Conservation (phyloP, 768 basidiomycete genomes). For the Lactarius evosmus region DNA sequence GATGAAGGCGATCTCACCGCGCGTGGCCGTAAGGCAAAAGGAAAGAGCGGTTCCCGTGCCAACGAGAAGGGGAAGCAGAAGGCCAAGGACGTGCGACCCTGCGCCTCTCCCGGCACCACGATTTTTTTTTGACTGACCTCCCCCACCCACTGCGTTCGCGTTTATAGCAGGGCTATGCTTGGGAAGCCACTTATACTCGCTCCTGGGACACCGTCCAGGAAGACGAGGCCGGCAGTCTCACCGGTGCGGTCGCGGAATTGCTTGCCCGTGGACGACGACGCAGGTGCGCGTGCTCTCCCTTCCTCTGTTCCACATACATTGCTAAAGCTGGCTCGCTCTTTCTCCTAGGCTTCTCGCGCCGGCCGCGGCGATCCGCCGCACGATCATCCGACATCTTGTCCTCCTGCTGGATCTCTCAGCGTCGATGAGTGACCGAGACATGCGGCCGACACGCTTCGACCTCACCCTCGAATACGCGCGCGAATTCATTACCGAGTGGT, state of each 20-base stretch:
- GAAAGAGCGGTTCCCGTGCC: conserved; percentile 1
- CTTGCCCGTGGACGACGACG: conserved; percentile 82
- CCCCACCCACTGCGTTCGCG: not conserved
- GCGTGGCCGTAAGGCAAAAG: conserved; percentile 19
- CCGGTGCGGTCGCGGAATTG: conserved; percentile 84
- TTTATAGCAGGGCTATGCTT: conserved; percentile 77
- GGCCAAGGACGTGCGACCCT: conserved; percentile 26
- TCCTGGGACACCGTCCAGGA: conserved; percentile 98
- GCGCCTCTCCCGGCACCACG: not conserved
- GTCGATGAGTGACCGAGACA: conserved; percentile 94
- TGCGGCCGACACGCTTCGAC: conserved; percentile 93
- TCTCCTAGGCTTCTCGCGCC: conserved; percentile 75
- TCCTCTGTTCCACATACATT: conserved; percentile 2
- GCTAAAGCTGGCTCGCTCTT: not conserved
- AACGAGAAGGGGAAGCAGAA: conserved; percentile 24
- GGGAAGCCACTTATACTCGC: conserved; percentile 93
- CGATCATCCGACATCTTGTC: conserved; percentile 94
- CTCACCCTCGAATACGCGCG: conserved; percentile 85
- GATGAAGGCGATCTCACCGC: conserved; percentile 21
- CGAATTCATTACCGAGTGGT: conserved; percentile 95
- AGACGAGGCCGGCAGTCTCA: conserved; percentile 89
- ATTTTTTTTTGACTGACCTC: not conserved
- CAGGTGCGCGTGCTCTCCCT: conserved; percentile 48
- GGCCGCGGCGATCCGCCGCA: conserved; percentile 83
- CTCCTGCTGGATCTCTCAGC: conserved; percentile 88